Evolutionary conservation across 2,329 filamentous ascomycete species (phyloP).

Genomic region (Paraphaeosphaeria sporulosa): DNA sequence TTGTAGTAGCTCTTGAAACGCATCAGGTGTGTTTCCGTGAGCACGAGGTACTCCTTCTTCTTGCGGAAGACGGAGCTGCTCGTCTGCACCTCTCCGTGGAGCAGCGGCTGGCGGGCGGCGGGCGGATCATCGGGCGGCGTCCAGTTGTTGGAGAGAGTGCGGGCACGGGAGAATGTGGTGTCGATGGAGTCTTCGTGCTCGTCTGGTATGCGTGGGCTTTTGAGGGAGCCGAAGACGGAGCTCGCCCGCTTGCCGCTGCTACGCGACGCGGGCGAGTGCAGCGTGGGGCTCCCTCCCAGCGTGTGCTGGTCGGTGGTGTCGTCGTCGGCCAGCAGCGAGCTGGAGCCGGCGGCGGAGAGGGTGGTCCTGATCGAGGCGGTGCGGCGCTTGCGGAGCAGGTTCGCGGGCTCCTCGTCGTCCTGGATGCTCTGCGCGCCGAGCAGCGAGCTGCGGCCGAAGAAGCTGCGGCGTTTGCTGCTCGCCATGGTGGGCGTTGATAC

Average conservation of each 20-base stretch:
- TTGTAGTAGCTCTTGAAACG: conserved; percentile 73
- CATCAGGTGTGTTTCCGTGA: conserved; percentile 73
- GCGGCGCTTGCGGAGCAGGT: conserved; percentile 48
- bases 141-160: conserved; percentile 53
- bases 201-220: conserved; percentile 59
- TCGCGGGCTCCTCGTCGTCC: conserved; percentile 44
- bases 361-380: conserved; percentile 46
- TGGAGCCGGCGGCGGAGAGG: conserved; percentile 34
- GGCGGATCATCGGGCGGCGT: conserved; percentile 51
- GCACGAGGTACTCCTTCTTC: conserved; percentile 74
- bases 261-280: conserved; percentile 29
- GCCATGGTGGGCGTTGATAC: conserved; percentile 39
- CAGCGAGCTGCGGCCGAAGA: conserved; percentile 46
- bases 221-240: conserved; percentile 67
- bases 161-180: conserved; percentile 59
- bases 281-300: conserved; percentile 15
- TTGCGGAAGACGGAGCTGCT: conserved; percentile 74
- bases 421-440: conserved; percentile 35
- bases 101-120: conserved; percentile 58
- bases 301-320: conserved; percentile 24
- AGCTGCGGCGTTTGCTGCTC: conserved; percentile 45
- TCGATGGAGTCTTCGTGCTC: conserved; percentile 61
- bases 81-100: conserved; percentile 75
- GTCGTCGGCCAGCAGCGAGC: conserved; percentile 31
- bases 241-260: conserved; percentile 36